These are phyloP conservation scores for Saccharomycopsis crataegensis DNA, from an alignment of 1,139 yeast genomes.

Conservation along the genomic window DNA sequence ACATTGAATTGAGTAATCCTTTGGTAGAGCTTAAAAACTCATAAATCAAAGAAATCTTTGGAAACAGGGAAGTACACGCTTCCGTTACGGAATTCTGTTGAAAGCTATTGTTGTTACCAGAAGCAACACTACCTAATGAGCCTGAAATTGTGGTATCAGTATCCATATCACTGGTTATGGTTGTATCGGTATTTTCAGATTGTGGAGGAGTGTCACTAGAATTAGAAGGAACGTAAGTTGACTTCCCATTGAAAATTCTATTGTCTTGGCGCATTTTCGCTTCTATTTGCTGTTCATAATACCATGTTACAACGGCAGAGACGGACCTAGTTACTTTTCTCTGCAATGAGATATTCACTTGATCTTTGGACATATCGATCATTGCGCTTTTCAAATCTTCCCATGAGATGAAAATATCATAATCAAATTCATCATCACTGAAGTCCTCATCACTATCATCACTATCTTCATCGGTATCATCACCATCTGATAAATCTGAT, in stretches of 20 bases:
- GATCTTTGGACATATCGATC: conserved; percentile 27
- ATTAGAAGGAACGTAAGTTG: neutral
- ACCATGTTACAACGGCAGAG: neutral
- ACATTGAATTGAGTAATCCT: conserved; percentile 30
- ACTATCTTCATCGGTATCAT: neutral
- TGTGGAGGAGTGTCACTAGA: neutral
- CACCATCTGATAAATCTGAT: neutral
- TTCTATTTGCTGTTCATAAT: neutral
- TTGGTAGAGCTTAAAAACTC: neutral
- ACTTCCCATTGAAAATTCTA: neutral
- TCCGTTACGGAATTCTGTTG: no score
- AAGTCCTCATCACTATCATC: conserved; percentile 4
- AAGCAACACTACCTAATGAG: no score
- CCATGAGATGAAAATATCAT: conserved; percentile 25
- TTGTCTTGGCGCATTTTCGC: neutral
- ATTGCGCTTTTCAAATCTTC: conserved; percentile 30
- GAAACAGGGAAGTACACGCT: no score
- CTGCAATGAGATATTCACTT: conserved; percentile 32
- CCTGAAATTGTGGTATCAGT: no score
- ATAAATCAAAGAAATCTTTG: no score
- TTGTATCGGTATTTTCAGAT: neutral
- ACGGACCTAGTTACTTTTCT: conserved; percentile 41
- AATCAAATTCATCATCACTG: conserved; percentile 3
- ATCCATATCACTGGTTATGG: no score
- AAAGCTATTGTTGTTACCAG: no score